phyloP scores from a whole-genome alignment of 331 rosid species.

The Acacia pycnantha region DNA sequence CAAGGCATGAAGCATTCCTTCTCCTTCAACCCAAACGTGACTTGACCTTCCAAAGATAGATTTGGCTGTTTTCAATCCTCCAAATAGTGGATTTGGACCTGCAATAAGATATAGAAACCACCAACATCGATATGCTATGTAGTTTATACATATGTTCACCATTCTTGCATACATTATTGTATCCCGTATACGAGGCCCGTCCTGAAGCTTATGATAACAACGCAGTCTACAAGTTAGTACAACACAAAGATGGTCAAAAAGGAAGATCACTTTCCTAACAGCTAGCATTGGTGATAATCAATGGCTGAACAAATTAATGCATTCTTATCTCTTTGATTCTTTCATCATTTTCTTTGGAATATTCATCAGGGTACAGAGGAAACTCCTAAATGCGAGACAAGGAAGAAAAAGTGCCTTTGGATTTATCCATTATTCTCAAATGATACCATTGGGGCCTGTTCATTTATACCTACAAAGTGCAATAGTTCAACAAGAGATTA shows the following conservation, averaged over 20 bases:
- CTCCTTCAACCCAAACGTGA: conserved; percentile 70
- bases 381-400: neutral
- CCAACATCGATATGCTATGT: neutral
- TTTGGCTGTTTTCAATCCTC: conserved; percentile 48
- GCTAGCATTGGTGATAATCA: neutral
- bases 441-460: neutral
- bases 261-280: neutral
- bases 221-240: neutral
- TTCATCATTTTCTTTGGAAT: conserved; percentile 13
- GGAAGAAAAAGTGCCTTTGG: neutral
- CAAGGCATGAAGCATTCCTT: conserved; percentile 70
- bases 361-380: neutral
- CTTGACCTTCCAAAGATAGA: conserved; percentile 53
- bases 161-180: neutral
- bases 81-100: conserved; percentile 70
- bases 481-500: neutral
- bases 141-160: neutral
- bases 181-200: neutral
- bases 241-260: neutral
- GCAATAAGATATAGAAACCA: conserved; percentile 1
- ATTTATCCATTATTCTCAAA: neutral
- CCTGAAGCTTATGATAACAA: neutral
- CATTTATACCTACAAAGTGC: neutral
- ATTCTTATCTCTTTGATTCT: conserved; percentile 8
- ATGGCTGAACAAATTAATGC: neutral